Evolutionary conservation across 306 rosid genomes (phyloP).

Genomic region (Quercus wislizeni): DNA sequence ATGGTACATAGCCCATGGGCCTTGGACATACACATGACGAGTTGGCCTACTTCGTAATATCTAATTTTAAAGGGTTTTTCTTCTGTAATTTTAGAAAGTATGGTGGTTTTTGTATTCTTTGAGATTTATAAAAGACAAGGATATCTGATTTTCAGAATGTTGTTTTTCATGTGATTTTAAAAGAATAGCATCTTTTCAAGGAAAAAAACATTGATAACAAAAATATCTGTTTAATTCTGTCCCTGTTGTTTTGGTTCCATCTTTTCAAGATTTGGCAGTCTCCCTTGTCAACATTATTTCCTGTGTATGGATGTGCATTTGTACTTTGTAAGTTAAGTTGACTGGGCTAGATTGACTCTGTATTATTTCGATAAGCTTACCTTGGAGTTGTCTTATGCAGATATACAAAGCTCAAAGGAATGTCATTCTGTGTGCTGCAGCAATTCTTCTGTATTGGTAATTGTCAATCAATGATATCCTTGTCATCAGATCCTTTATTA

Average conservation of each 20-base stretch:
- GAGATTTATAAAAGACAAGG: not conserved
- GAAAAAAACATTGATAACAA: not conserved
- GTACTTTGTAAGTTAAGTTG: no score
- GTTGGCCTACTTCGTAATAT: no score
- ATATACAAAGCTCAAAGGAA: constrained; percentile 95
- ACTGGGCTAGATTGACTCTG: not conserved
- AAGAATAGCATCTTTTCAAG: not conserved
- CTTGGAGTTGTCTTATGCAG: constrained; percentile 39
- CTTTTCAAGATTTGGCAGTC: not conserved
- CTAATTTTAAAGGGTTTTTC: not conserved
- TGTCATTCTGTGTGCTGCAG: constrained; percentile 67
- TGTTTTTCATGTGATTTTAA: no score
- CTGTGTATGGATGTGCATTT: not conserved
- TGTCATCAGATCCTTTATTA: not conserved
- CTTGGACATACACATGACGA: no score
- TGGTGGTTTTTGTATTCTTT: not conserved
- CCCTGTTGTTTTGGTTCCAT: not conserved
- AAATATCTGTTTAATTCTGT: not conserved
- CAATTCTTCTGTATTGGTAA: constrained; percentile 91
- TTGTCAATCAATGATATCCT: not conserved
- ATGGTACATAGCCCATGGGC: no score
- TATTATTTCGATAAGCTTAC: not conserved
- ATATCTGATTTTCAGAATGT: not conserved
- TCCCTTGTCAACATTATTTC: not conserved
- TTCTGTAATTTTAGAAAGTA: not conserved